These are phyloP conservation scores for Lactarius pseudohatsudake DNA, from an alignment of 768 basidiomycete species.

Conservation along the genomic window DNA sequence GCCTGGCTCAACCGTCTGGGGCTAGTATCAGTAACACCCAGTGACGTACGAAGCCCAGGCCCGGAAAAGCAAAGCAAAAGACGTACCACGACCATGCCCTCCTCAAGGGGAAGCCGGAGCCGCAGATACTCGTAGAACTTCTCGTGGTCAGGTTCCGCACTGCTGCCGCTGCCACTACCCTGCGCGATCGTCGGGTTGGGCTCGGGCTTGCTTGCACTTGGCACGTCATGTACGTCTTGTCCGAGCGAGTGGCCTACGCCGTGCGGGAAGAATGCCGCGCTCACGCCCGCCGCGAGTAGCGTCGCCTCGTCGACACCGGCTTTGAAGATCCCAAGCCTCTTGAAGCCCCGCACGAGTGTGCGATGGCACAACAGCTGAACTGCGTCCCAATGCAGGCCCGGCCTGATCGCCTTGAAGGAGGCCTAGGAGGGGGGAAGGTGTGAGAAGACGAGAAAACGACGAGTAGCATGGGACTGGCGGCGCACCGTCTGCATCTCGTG, in stretches of 20 bases:
- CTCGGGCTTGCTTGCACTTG: slow-evolving; percentile 73
- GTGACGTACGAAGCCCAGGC: neutral
- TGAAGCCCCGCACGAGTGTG: slow-evolving; percentile 78
- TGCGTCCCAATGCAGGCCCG: slow-evolving; percentile 88
- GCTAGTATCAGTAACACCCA: slow-evolving; percentile 10
- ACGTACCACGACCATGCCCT: slow-evolving; percentile 85
- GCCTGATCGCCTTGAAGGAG: slow-evolving; percentile 65
- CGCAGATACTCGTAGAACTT: slow-evolving; percentile 81
- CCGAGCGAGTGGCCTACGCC: slow-evolving; percentile 90
- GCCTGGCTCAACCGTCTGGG: slow-evolving; percentile 89
- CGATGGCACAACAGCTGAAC: slow-evolving; percentile 84
- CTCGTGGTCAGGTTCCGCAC: slow-evolving; percentile 42
- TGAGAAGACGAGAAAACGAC: neutral
- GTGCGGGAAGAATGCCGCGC: slow-evolving; percentile 91
- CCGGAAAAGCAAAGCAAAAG: neutral
- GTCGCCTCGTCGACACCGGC: slow-evolving; percentile 60
- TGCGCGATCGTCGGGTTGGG: slow-evolving; percentile 50
- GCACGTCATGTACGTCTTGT: slow-evolving; percentile 92
- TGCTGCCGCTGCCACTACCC: neutral
- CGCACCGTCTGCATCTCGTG: slow-evolving; percentile 84
- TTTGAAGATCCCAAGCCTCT: slow-evolving; percentile 83
- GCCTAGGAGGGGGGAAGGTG: slow-evolving; percentile 42
- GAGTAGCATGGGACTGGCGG: slow-evolving; percentile 4
- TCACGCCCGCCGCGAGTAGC: slow-evolving; percentile 74
- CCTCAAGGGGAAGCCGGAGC: slow-evolving; percentile 67